These are phyloP conservation scores for Solanum lignicaule DNA, from an alignment of 257 asterid species.

Conservation along the genomic window DNA sequence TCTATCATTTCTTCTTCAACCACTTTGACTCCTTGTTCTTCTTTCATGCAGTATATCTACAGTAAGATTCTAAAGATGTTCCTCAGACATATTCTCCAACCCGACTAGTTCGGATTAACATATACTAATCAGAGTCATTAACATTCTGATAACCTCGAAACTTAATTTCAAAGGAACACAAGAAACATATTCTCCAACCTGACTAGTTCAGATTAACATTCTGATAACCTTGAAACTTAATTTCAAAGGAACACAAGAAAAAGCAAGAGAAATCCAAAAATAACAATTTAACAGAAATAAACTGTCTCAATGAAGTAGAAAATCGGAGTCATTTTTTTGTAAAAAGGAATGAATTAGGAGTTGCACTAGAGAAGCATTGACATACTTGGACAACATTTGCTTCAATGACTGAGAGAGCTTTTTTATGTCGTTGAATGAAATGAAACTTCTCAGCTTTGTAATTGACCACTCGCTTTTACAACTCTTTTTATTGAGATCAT, in stretches of 20 bases:
- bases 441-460: slow-evolving; percentile 11
- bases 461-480: slow-evolving; percentile 11
- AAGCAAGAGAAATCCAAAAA: background rate
- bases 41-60: background rate
- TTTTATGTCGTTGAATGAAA: slow-evolving; percentile 34
- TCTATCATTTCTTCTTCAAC: background rate
- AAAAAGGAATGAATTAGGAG: background rate
- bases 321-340: background rate
- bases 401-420: slow-evolving; percentile 40
- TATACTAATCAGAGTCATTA: background rate
- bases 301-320: background rate
- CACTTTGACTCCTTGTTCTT: background rate
- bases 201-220: background rate
- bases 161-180: background rate
- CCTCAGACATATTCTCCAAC: background rate
- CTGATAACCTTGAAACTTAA: background rate
- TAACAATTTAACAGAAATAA: background rate
- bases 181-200: background rate
- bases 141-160: background rate
- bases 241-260: background rate
- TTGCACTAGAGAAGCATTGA: background rate
- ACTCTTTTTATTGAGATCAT: slow-evolving; percentile 14
- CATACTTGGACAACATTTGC: slow-evolving; percentile 64
- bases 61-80: background rate
- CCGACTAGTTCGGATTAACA: background rate